phyloP scores from a whole-genome alignment of 257 asterid species.

The Lycium ferocissimum region DNA sequence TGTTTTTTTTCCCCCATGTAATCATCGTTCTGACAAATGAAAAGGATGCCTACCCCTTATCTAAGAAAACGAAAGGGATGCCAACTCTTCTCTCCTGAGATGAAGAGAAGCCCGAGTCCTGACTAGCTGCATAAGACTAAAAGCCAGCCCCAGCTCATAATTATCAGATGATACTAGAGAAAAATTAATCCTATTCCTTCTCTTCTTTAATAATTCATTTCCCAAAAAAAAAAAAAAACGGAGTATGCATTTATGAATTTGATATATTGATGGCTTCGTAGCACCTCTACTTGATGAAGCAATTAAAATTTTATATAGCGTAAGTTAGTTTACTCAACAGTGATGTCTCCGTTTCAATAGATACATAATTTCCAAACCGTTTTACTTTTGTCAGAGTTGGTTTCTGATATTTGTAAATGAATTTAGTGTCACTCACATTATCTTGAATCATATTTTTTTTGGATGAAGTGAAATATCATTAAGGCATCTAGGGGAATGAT shows the following conservation, averaged over 20 bases:
- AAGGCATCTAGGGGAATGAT: neutral
- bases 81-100: neutral
- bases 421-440: neutral
- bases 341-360: neutral
- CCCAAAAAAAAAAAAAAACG: neutral
- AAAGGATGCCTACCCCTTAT: slow-evolving; percentile 14
- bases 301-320: neutral
- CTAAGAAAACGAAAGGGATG: neutral
- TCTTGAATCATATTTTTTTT: neutral
- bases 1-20: neutral
- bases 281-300: neutral
- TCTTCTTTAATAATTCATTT: neutral
- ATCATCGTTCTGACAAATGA: neutral
- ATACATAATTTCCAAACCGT: neutral
- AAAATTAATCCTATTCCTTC: neutral
- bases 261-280: neutral
- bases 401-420: neutral
- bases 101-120: neutral
- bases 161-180: neutral
- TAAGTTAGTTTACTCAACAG: neutral
- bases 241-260: neutral
- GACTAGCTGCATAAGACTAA: neutral
- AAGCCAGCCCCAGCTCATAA: neutral
- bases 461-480: neutral
- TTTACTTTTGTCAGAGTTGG: neutral